Evolutionary conservation across 192 early-diverging fungal species (phyloP).

Genomic region (Coemansia sp.): DNA sequence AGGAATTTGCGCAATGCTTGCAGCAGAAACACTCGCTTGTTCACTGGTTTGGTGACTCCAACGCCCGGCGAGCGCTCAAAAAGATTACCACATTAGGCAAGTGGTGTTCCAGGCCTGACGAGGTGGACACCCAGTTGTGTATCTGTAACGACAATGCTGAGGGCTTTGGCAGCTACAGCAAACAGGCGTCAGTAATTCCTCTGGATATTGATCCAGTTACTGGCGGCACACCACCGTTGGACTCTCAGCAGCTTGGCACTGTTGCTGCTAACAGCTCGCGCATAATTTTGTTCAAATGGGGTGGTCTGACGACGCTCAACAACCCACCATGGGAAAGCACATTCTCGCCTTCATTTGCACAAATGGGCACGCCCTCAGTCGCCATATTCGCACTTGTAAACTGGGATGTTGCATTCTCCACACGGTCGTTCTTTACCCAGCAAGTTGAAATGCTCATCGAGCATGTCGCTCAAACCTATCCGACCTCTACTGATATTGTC

Average conservation of each 20-base stretch:
- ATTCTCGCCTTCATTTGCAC: conserved; percentile 28
- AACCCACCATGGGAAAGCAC: conserved; percentile 15
- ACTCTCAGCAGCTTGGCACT: neutral
- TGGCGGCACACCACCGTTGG: conserved; percentile 6
- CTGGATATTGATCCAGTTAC: conserved; percentile 17
- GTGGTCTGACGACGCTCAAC: conserved; percentile 48
- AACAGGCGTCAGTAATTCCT: neutral
- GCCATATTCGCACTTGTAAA: conserved; percentile 49
- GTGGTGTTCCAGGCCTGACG: conserved; percentile 36
- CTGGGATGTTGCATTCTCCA: conserved; percentile 52
- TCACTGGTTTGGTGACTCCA: conserved; percentile 56
- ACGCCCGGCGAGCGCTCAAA: conserved; percentile 49
- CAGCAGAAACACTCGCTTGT: conserved; percentile 26
- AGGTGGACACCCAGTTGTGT: conserved; percentile 16
- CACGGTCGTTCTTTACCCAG: conserved; percentile 19
- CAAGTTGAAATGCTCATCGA: conserved; percentile 24
- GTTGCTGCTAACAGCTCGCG: neutral
- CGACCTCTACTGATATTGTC: conserved; percentile 23
- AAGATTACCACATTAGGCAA: conserved; percentile 47
- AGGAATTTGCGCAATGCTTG: conserved; percentile 43
- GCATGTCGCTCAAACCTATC: conserved; percentile 23
- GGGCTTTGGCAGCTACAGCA: conserved; percentile 18
- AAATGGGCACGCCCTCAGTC: conserved; percentile 9
- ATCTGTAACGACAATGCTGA: conserved; percentile 51
- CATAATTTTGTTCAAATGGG: conserved; percentile 48